Base-by-base conservation (phyloP, 441 rosid species). In the Mallotus repandus region DNA sequence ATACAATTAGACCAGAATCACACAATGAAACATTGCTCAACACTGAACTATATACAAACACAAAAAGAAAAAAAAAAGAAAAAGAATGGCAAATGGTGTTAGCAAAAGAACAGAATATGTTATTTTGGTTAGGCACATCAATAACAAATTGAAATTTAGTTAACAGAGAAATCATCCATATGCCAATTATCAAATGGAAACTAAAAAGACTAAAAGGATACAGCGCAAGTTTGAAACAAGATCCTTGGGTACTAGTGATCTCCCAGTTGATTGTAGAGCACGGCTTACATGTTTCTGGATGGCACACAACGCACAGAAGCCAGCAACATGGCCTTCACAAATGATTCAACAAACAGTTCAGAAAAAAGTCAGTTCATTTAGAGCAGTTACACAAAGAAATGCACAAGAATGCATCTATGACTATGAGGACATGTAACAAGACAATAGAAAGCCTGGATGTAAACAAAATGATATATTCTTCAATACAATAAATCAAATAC, bases 241-340 rank as follows among this genome's bases (percentile, higher is more conserved):
- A 84, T 90, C 89, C 72, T 91, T 95, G 0, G 99, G 99, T 8
- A 87, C 91, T 81, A 92, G 76, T 70, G 86, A 89, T 78, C 88
- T 83, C 75, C 98, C 98, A 67, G 84, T 82, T 43, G 97, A 80
- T 79, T 92, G 87, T 66, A 89, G 84, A 59, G 97, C 98, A 72
- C 83, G 81, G 76, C 92, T 90, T 70, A 96, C 96, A 80, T 96
- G 99, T 68, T 86, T 90, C 85, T 96, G 99, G 68, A 96, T 93
- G 66, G 98, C 99, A 81, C 99, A 96, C 84, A 96, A 78, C 29
- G 97, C 98, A 81, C 98, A 96, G 74, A 93, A 96, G 18, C 99
- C 99, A 86, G 91, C 87, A 22, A 93, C 79, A 76, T 75, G 93
- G 69, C 99, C 99, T 96, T 83, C 88, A 88, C 38, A 77, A 73